Base-by-base conservation (phyloP, 495 filamentous ascomycete genomes). In the Penicillium argentinense region DNA sequence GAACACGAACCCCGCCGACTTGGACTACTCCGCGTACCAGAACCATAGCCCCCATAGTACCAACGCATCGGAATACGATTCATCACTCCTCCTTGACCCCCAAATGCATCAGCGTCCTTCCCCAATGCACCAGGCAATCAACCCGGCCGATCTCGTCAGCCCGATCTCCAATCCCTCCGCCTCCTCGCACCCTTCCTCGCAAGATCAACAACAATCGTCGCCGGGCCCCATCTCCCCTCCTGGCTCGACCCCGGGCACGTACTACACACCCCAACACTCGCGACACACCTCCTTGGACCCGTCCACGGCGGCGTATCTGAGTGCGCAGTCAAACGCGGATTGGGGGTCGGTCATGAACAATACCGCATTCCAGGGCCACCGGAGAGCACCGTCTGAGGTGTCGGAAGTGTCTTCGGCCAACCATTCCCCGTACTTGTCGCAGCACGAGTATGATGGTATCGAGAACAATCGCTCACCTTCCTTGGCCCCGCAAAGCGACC, bases 371-470 rank as follows among this genome's bases (percentile, higher is more conserved):
- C 81, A 86, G 44, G 70, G 73, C 5, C 91, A 97, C 63, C 81
- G 91, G 43, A 79, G 90, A 59, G 81, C 86, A 26, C 88, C 91
- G 1, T 97, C 92, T 5, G 93, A 97, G 61, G 88, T 87, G 54
- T 97, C 91, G 4, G 93, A 97, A 54, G 78, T 88, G 5, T 87
- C 84, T 3, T 92, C 88, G 12, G 95, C 90, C 14, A 86, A 81
- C 1, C 82, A 83, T 23, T 97, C 92, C 14, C 93, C 93, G 34
- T 88, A 82, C 57, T 60, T 96, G 38, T 78, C 78, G 19, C 88
- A 87, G 59, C 77, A 84, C 41, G 93, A 97, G 42, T 82, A 92
- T 59, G 91, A 97, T 11, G 69, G 72, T 7, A 68, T 79, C 41
- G 86, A 89, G 37, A 84, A 85, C 36, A 80, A 77, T 42, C 81